Evolutionary conservation across 2,329 filamentous ascomycete species (phyloP).

Genomic region (Colletotrichum lindemuthianum): DNA sequence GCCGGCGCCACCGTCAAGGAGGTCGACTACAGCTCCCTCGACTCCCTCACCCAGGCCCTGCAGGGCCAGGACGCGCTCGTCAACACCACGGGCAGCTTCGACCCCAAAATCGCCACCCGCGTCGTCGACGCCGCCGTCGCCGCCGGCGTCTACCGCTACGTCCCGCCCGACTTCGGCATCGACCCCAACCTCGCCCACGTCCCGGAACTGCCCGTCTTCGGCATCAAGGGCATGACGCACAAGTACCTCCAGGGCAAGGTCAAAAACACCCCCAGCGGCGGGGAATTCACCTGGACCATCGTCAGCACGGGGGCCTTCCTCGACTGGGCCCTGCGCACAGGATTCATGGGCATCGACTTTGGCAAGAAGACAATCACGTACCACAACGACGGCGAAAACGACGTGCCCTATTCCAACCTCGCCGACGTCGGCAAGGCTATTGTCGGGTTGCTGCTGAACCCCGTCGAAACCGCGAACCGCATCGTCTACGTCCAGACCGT

Average conservation of each 20-base stretch:
- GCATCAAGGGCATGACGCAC: slow-evolving; percentile 34
- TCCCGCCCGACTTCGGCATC: slow-evolving; percentile 67
- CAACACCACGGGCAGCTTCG: slow-evolving; percentile 41
- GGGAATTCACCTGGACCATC: slow-evolving; percentile 42
- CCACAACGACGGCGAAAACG: slow-evolving; percentile 41
- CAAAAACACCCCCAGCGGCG: slow-evolving; percentile 8
- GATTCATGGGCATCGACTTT: slow-evolving; percentile 40
- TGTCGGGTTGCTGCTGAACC: slow-evolving; percentile 40
- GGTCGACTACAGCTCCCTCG: slow-evolving; percentile 58
- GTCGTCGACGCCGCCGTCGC: slow-evolving; percentile 65
- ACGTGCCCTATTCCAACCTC: slow-evolving; percentile 40
- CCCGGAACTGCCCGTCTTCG: slow-evolving; percentile 36
- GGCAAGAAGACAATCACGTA: slow-evolving; percentile 37
- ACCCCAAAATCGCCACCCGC: slow-evolving; percentile 55
- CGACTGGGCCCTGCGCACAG: slow-evolving; percentile 40
- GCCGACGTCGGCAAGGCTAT: slow-evolving; percentile 42
- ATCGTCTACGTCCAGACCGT: slow-evolving; percentile 38
- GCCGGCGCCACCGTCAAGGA: slow-evolving; percentile 53
- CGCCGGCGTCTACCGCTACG: slow-evolving; percentile 69
- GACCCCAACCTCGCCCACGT: slow-evolving; percentile 43
- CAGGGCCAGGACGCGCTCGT: slow-evolving; percentile 67
- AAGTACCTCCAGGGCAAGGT: slow-evolving; percentile 41
- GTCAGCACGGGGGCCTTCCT: slow-evolving; percentile 44
- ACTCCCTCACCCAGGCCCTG: slow-evolving; percentile 61
- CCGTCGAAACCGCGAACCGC: slow-evolving; percentile 44